Percentiles rank a stretch among this genome's conserved stretches.
phyloP scores from a whole-genome alignment of 306 rosid species.

The Carpinus viminea region DNA sequence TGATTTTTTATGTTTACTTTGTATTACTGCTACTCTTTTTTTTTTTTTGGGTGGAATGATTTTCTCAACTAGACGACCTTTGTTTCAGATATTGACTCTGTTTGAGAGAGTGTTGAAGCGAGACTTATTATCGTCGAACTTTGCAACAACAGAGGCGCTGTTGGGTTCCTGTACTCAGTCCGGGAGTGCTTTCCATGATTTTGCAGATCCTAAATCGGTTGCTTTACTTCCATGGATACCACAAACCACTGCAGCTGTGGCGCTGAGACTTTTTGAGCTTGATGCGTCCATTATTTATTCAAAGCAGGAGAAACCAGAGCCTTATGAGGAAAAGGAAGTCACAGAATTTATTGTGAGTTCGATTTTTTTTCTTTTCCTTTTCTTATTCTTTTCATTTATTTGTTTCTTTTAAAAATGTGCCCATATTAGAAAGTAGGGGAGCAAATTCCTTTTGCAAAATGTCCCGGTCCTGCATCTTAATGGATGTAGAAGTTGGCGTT shows the following conservation, averaged over 20 bases:
- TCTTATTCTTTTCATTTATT: constrained; percentile 1
- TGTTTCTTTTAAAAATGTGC: not conserved
- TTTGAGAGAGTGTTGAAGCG: constrained; percentile 67
- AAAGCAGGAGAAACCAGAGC: constrained; percentile 57
- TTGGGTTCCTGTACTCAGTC: constrained; percentile 53
- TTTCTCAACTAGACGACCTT: constrained; percentile 24
- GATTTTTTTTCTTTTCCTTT: constrained; percentile 4
- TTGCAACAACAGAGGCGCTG: constrained; percentile 65
- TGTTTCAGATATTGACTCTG: constrained; percentile 66
- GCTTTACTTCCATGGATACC: constrained; percentile 92
- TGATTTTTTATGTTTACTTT: not conserved
- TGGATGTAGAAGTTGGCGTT: not conserved
- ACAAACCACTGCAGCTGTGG: constrained; percentile 80
- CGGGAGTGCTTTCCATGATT: constrained; percentile 37
- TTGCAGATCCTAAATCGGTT: constrained; percentile 48
- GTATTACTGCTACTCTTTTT: not conserved
- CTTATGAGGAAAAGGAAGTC: constrained; percentile 47
- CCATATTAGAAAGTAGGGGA: not conserved
- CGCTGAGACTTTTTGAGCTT: constrained; percentile 77
- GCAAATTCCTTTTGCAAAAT: not conserved
- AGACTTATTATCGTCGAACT: constrained; percentile 72
- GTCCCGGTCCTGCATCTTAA: not conserved
- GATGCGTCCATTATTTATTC: constrained; percentile 68
- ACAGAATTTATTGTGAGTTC: constrained; percentile 55
- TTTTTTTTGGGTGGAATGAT: not conserved